phyloP scores from a whole-genome alignment of 805 yeast species.

The Candida oleophila region DNA sequence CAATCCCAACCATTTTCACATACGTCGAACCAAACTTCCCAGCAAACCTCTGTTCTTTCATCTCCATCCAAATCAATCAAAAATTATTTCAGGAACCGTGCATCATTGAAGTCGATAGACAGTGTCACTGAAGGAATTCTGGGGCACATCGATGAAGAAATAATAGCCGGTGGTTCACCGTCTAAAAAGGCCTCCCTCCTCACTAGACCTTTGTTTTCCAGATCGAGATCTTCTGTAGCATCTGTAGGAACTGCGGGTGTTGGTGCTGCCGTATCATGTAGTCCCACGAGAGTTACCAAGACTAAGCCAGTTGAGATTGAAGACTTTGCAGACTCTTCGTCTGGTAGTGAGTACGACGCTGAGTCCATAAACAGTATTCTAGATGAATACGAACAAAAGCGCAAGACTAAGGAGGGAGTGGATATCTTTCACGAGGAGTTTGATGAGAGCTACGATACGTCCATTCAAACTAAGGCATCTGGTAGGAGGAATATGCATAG shows the following conservation, averaged over 20 bases:
- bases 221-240: constrained; percentile 17
- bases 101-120: constrained; percentile 23
- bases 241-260: neutral
- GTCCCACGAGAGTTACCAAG: constrained; percentile 6
- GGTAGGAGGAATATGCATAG: neutral
- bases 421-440: constrained; percentile 30
- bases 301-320: constrained; percentile 21
- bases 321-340: constrained; percentile 39
- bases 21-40: neutral
- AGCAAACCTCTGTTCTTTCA: constrained; percentile 13
- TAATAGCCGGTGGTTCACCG: neutral
- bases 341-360: constrained; percentile 19
- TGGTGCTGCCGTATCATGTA: constrained; percentile 1
- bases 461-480: neutral
- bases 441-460: constrained; percentile 15
- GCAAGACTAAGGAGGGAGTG: constrained; percentile 5
- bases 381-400: constrained; percentile 22
- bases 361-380: constrained; percentile 32
- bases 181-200: neutral
- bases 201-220: constrained; percentile 17
- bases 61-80: constrained; percentile 28
- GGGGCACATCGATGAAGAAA: neutral
- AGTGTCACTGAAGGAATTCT: constrained; percentile 18
- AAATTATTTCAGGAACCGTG: constrained; percentile 21
- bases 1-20: constrained; percentile 1